These are phyloP conservation scores for Alternaria gansuensis DNA, from an alignment of 2,329 filamentous ascomycete species.

Conservation along the genomic window DNA sequence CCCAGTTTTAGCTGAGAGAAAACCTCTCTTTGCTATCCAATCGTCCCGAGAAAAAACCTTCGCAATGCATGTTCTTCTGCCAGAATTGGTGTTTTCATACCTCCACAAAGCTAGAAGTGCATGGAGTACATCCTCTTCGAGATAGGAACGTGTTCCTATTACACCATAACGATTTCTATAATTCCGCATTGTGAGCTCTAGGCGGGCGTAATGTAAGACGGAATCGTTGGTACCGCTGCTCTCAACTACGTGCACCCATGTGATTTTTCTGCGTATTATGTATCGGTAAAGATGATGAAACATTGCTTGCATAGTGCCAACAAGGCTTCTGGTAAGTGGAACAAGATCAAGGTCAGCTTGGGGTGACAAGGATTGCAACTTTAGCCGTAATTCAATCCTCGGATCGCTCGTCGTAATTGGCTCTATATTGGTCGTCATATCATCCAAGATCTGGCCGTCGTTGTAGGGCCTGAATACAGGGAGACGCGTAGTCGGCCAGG, in stretches of 20 bases:
- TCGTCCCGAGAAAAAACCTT: not conserved
- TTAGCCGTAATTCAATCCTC: not conserved
- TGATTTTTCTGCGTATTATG: not conserved
- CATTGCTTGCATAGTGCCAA: not conserved
- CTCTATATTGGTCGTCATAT: no score
- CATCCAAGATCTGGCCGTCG: no score
- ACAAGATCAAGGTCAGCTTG: not conserved
- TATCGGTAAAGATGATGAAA: no score
- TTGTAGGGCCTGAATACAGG: no score
- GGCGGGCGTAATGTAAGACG: not conserved
- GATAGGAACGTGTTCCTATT: not conserved
- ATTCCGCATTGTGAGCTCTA: not conserved
- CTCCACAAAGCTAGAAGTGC: not conserved
- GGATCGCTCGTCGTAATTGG: not conserved
- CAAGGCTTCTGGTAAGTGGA: not conserved
- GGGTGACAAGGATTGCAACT: not conserved
- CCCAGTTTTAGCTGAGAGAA: not conserved
- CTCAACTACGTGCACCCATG: not conserved
- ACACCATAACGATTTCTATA: no score
- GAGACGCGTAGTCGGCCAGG: not conserved
- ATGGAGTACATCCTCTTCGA: not conserved
- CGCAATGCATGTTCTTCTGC: not conserved
- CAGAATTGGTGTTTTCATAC: fast-evolving
- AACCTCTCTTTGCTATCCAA: not conserved
- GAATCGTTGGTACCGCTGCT: not conserved